A percentile compares a stretch with the other conserved stretches of the same genome.
Conservation (phyloP, 2,329 filamentous ascomycete genomes). For the Fusarium sp. region DNA sequence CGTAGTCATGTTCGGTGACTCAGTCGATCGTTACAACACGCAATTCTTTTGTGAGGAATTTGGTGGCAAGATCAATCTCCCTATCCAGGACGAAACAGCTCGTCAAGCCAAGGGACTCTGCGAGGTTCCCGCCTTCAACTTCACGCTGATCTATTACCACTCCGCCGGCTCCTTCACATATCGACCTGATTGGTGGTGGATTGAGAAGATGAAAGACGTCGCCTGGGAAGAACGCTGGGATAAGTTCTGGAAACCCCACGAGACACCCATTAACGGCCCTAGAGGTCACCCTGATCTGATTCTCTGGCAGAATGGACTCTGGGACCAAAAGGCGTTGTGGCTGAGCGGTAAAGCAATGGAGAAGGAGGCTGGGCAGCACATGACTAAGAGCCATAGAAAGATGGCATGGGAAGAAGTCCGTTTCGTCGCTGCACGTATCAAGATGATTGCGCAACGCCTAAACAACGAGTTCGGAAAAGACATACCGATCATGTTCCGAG, state of each 20-base stretch:
- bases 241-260: conserved; percentile 27
- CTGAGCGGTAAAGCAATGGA: conserved; percentile 21
- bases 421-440: conserved; percentile 32
- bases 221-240: conserved; percentile 33
- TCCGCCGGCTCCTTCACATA: conserved; percentile 34
- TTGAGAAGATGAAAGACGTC: conserved; percentile 29
- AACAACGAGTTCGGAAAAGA: conserved; percentile 25
- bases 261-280: conserved; percentile 28
- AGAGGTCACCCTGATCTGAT: conserved; percentile 25
- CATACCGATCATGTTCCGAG: conserved; percentile 30
- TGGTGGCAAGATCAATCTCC: conserved; percentile 6
- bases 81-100: conserved; percentile 15
- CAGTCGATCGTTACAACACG: conserved; percentile 35
- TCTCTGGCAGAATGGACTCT: conserved; percentile 36
- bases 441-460: conserved; percentile 18
- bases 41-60: conserved; percentile 36
- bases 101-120: conserved; percentile 22
- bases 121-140: conserved; percentile 22
- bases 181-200: conserved; percentile 40
- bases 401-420: conserved; percentile 37
- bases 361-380: not conserved
- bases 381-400: conserved; percentile 19
- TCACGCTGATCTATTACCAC: conserved; percentile 25
- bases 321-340: conserved; percentile 36
- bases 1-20: conserved; percentile 36